These are phyloP conservation scores for Thelephora ganbajun DNA, from an alignment of 768 basidiomycete genomes.

Conservation along the genomic window DNA sequence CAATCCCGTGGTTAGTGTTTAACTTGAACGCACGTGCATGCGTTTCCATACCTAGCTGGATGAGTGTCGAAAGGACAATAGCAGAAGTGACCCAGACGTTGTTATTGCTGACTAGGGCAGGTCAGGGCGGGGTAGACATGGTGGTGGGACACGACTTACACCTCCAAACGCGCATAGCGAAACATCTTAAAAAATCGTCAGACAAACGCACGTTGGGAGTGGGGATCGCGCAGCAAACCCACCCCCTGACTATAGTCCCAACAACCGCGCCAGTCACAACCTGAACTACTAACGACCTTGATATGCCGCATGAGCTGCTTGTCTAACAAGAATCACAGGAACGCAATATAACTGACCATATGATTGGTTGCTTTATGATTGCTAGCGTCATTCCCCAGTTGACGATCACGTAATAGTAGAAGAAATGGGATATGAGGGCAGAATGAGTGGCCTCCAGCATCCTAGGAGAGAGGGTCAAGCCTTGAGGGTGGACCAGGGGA, in stretches of 20 bases:
- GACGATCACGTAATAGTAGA: slow-evolving; percentile 40
- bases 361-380: neutral
- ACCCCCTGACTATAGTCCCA: slow-evolving; percentile 28
- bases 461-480: no score
- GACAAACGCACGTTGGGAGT: neutral
- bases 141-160: slow-evolving; percentile 22
- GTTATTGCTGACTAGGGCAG: slow-evolving; percentile 34
- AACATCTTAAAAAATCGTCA: slow-evolving; percentile 23
- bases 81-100: slow-evolving; percentile 30
- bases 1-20: no score
- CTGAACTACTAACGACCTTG: slow-evolving; percentile 18
- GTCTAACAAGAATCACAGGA: neutral
- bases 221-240: neutral
- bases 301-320: slow-evolving; percentile 9
- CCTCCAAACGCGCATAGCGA: slow-evolving; percentile 48
- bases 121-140: neutral
- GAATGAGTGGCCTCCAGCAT: slow-evolving; percentile 33
- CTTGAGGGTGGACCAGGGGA: neutral
- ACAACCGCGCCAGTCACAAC: slow-evolving; percentile 42
- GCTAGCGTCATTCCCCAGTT: neutral
- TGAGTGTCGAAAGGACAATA: slow-evolving; percentile 22
- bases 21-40: no score
- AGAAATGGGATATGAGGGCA: slow-evolving; percentile 32
- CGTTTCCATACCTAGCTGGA: no score
- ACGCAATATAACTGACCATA: neutral